Evolutionary conservation across 345 rosid genomes (phyloP).

Genomic region (Boechera divaricarpa): DNA sequence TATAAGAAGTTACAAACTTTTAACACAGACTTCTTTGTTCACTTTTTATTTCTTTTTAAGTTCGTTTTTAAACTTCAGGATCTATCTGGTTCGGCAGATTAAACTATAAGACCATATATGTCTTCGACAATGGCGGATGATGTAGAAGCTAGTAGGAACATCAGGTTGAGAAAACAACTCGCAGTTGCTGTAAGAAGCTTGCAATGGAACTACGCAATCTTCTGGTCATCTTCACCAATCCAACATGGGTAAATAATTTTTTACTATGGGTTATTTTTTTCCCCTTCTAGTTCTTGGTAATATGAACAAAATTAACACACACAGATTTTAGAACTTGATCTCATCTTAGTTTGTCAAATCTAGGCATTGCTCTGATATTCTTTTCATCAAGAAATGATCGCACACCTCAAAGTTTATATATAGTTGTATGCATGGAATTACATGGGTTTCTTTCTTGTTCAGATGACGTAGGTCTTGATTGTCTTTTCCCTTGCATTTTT

Average conservation of each 20-base stretch:
- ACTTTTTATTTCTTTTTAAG: background rate
- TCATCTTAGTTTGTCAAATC: background rate
- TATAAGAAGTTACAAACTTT: background rate
- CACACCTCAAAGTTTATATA: background rate
- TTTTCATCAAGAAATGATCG: background rate
- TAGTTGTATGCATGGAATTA: background rate
- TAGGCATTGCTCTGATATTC: background rate
- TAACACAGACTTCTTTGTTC: background rate
- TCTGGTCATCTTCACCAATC: slow-evolving; percentile 69
- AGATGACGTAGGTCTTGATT: background rate
- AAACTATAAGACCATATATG: background rate
- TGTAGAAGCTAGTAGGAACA: slow-evolving; percentile 20
- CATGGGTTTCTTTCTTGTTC: background rate
- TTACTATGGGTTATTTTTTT: too few species aligned
- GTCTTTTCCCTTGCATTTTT: background rate
- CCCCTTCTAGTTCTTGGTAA: background rate
- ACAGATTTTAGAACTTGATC: background rate
- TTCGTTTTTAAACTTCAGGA: background rate
- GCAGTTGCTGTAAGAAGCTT: slow-evolving; percentile 77
- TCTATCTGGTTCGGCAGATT: background rate
- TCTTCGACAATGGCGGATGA: slow-evolving; percentile 50
- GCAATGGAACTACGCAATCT: slow-evolving; percentile 85
- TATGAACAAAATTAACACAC: background rate
- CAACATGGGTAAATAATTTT: slow-evolving; percentile 56
- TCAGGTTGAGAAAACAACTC: slow-evolving; percentile 58